Conservation (phyloP, 2,329 filamentous ascomycete genomes). For the Zasmidium citrigriseum region DNA sequence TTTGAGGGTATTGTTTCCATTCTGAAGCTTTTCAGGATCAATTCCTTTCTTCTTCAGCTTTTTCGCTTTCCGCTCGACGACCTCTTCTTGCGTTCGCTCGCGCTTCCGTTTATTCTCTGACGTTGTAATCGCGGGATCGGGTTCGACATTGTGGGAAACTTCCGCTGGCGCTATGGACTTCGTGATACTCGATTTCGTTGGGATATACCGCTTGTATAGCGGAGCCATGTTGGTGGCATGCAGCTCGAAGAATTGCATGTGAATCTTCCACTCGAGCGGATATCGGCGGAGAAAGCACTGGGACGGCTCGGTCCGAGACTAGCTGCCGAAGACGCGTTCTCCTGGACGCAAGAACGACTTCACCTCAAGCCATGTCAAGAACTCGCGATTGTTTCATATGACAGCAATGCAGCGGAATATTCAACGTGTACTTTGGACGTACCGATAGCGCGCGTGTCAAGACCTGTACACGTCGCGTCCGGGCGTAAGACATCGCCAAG, state of each 20-base stretch:
- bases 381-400: not conserved
- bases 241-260: not conserved
- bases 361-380: no score
- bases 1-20: not conserved
- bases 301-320: not conserved
- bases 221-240: slow-evolving; percentile 34
- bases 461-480: no score
- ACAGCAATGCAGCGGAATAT: slow-evolving; percentile 10
- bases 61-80: slow-evolving; percentile 34
- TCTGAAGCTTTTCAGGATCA: slow-evolving; percentile 10
- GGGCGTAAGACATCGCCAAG: slow-evolving; percentile 8
- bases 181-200: slow-evolving; percentile 34
- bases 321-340: not conserved
- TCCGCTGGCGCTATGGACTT: not conserved
- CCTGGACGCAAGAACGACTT: not conserved
- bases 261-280: slow-evolving; percentile 1
- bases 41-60: slow-evolving; percentile 33
- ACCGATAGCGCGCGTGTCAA: slow-evolving; percentile 5
- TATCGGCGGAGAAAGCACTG: slow-evolving; percentile 9
- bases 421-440: slow-evolving; percentile 2
- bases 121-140: not conserved
- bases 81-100: slow-evolving; percentile 32
- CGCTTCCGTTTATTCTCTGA: slow-evolving; percentile 35
- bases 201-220: slow-evolving; percentile 50
- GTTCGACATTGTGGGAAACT: not conserved